Evolutionary conservation across 495 filamentous ascomycete species (phyloP), one percentile per base, ranked within the genome.

Genomic region (Podospora didyma): DNA sequence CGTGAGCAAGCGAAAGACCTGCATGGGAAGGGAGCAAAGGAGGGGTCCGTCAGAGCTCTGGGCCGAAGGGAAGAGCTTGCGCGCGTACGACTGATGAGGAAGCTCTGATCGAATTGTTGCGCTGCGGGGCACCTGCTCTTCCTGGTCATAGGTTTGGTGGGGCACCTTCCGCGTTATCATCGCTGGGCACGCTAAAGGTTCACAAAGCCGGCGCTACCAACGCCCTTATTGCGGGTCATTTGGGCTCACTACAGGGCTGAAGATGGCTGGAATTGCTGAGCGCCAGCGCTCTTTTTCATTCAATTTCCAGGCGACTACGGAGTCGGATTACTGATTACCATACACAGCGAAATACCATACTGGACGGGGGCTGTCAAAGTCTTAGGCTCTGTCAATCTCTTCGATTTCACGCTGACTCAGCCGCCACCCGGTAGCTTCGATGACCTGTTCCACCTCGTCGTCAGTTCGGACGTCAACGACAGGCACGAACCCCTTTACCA

Each of bases 91-190:
- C 14, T 16, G 31, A 51, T 41, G 35, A 51, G 49, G 49, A 51
- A 51, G 49, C 31, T 51, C 49, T 51, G 49, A 39, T 51, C 34
- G 5, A 39, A 39, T 51, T n/a, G n/a, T n/a, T n/a, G n/a, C n/a
- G 26, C 21, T 28, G 49, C 31, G 31, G 16, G 5, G 26, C 28
- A 39, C 28, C 35, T 28, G 28, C 31, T 21, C 14, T 2, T 21
- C 21, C n/a, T n/a, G 26, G 14, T 14, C n/a, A 17, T 41, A 16
- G 22, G 4, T 22, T 34, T 49, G 28, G 47, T 49, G 47, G 47
- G 47, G 46, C 39, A 14, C n/a, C n/a, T n/a, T n/a, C n/a, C n/a
- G 12, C 39, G 20, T 19, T 19, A 19, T 19, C 16, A 19, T 47
- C 20, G 12, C 41, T 44, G 19, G 41, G 41, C 41, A 20, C 41